These are phyloP conservation scores for Zymoseptoria passerinii DNA, from an alignment of 2,329 filamentous ascomycete genomes.

Conservation along the genomic window DNA sequence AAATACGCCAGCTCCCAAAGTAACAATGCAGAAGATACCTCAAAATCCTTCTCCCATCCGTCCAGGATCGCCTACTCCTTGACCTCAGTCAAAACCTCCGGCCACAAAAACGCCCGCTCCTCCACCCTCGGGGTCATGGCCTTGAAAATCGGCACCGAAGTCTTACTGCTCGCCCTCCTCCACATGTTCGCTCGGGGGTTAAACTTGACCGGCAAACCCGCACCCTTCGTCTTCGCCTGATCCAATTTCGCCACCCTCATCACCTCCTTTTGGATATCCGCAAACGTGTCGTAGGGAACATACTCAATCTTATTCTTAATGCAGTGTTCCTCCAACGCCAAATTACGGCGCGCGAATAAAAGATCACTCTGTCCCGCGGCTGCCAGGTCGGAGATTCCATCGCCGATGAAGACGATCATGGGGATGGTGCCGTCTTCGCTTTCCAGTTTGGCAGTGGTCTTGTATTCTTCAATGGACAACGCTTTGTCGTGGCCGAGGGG, in stretches of 20 bases:
- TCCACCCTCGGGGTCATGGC: constrained; percentile 46
- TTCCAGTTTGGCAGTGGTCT: constrained; percentile 45
- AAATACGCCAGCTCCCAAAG: too few relatives aligned
- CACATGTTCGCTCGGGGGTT: constrained; percentile 63
- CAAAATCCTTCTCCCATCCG: too few relatives aligned
- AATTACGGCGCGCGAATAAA: constrained; percentile 57
- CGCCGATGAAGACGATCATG: constrained; percentile 61
- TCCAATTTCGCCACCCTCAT: constrained; percentile 52
- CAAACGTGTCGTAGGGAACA: constrained; percentile 57
- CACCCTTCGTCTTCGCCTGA: constrained; percentile 51
- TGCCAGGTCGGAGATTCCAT: constrained; percentile 59
- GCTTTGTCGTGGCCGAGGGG: constrained; percentile 61
- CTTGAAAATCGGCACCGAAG: constrained; percentile 44
- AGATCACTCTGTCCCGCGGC: constrained; percentile 60
- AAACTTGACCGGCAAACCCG: constrained; percentile 52
- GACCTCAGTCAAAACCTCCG: constrained; percentile 41
- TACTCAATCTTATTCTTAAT: constrained; percentile 52
- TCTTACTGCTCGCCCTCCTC: constrained; percentile 53
- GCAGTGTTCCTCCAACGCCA: constrained; percentile 60
- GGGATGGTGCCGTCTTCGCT: constrained; percentile 55
- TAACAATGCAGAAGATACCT: too few relatives aligned
- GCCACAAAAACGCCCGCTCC: constrained; percentile 57
- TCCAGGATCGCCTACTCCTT: background rate
- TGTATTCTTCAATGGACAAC: constrained; percentile 53
- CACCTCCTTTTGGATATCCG: constrained; percentile 56